Evolutionary conservation across 345 rosid species (phyloP).

Genomic region (Durio zibethinus): DNA sequence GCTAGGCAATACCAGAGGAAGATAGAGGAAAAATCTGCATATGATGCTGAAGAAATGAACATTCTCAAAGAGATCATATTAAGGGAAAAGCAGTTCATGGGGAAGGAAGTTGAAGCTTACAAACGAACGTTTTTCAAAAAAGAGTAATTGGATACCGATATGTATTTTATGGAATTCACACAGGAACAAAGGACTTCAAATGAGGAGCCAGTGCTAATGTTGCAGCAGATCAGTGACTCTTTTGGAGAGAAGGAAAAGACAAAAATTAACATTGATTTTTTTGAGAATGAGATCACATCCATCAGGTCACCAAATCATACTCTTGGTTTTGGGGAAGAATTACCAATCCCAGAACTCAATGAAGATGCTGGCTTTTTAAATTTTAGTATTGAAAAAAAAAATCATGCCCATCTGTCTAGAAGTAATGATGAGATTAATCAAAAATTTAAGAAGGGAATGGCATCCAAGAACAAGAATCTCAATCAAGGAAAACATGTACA

Average conservation of each 20-base stretch:
- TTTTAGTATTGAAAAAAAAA: slow-evolving; percentile 14
- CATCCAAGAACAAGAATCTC: slow-evolving; percentile 18
- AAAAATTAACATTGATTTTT: slow-evolving; percentile 15
- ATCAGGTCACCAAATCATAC: slow-evolving; percentile 17
- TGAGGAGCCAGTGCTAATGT: slow-evolving; percentile 22
- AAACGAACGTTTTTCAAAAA: slow-evolving; percentile 39
- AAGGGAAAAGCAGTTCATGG: slow-evolving; percentile 60
- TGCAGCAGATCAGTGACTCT: slow-evolving; percentile 20
- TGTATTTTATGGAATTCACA: background rate
- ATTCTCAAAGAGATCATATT: slow-evolving; percentile 68
- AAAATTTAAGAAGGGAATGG: slow-evolving; percentile 17
- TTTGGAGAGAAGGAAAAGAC: slow-evolving; percentile 28
- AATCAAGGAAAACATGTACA: slow-evolving; percentile 13
- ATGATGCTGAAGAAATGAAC: slow-evolving; percentile 72
- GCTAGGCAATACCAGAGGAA: slow-evolving; percentile 73
- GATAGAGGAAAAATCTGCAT: slow-evolving; percentile 70
- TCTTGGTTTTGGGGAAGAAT: slow-evolving; percentile 42
- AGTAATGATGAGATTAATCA: slow-evolving; percentile 18
- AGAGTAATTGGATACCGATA: slow-evolving; percentile 39
- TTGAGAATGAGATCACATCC: slow-evolving; percentile 26
- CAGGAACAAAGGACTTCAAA: slow-evolving; percentile 18
- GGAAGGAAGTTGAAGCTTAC: slow-evolving; percentile 61
- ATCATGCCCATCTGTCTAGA: background rate
- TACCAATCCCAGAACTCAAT: slow-evolving; percentile 30
- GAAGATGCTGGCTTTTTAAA: slow-evolving; percentile 25